Conservation (phyloP, 768 basidiomycete species). For the Artomyces pyxidatus region DNA sequence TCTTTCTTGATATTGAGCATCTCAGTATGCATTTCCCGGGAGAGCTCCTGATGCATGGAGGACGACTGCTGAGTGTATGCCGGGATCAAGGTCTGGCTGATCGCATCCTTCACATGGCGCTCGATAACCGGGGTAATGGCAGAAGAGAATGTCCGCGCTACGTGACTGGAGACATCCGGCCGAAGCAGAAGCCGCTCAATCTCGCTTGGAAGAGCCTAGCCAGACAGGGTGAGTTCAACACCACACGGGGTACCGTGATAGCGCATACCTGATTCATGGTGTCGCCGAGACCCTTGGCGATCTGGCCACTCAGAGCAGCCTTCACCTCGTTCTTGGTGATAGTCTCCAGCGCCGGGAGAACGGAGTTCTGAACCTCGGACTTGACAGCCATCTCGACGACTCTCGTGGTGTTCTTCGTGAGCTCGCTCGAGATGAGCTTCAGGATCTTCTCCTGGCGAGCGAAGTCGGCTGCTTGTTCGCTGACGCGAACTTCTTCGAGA, state of each 20-base stretch:
- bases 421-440: conserved; percentile 79
- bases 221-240: too few relatives aligned
- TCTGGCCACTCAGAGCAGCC: conserved; percentile 67
- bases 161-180: conserved; percentile 69
- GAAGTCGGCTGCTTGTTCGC: conserved; percentile 76
- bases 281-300: conserved; percentile 65
- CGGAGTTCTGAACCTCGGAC: conserved; percentile 74
- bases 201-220: conserved; percentile 69
- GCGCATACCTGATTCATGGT: conserved; percentile 62
- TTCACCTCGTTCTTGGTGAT: conserved; percentile 81
- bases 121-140: conserved; percentile 72
- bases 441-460: conserved; percentile 82
- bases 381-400: conserved; percentile 89
- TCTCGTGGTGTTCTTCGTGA: conserved; percentile 81
- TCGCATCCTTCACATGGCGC: conserved; percentile 72
- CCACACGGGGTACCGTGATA: too few relatives aligned
- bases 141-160: conserved; percentile 64
- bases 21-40: conserved; percentile 68
- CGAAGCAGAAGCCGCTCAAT: conserved; percentile 72
- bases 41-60: conserved; percentile 70
- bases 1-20: conserved; percentile 74
- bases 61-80: conserved; percentile 69
- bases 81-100: conserved; percentile 67
- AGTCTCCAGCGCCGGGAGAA: conserved; percentile 72
- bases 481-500: conserved; percentile 70